Percentiles rank a stretch among this genome's conserved stretches.
These are phyloP conservation scores for Cymbopogon flexuosus DNA, from an alignment of 202 grass and related monocot species.

Conservation along the genomic window DNA sequence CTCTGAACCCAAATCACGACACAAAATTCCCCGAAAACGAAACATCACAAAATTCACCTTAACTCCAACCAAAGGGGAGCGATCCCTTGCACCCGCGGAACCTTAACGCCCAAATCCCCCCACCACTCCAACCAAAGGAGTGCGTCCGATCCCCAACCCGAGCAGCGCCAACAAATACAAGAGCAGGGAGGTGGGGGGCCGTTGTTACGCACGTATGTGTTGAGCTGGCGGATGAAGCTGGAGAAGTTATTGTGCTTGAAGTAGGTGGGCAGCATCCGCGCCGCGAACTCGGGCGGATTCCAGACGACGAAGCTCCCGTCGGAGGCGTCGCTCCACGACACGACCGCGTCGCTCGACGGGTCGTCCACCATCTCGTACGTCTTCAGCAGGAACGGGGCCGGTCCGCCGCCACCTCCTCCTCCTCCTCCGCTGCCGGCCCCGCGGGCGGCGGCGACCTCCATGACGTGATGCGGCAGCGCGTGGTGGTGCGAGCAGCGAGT, in stretches of 20 bases:
- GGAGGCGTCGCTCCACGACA: conserved; percentile 67
- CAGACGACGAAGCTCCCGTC: conserved; percentile 90
- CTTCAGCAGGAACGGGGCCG: conserved; percentile 82
- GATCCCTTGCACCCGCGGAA: neutral
- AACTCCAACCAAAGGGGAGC: neutral
- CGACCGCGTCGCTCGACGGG: conserved; percentile 62
- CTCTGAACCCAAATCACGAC: neutral
- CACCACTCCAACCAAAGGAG: neutral
- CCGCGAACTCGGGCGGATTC: conserved; percentile 73
- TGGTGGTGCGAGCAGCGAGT: neutral
- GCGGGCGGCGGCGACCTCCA: conserved; percentile 26
- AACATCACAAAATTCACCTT: neutral
- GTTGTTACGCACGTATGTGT: conserved; percentile 70
- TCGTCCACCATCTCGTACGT: conserved; percentile 98
- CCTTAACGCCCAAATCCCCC: neutral
- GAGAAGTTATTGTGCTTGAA: conserved; percentile 99
- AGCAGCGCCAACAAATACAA: neutral
- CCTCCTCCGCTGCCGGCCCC: conserved; percentile 6
- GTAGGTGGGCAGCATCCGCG: conserved; percentile 60
- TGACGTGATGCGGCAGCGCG: neutral
- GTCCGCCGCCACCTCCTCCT: conserved; percentile 39
- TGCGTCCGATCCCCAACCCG: neutral
- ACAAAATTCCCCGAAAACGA: neutral
- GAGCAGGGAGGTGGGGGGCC: neutral
- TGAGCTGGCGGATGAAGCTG: conserved; percentile 99